These are phyloP conservation scores for Shiraia bambusicola DNA, from an alignment of 2,329 filamentous ascomycete species.

Conservation along the genomic window DNA sequence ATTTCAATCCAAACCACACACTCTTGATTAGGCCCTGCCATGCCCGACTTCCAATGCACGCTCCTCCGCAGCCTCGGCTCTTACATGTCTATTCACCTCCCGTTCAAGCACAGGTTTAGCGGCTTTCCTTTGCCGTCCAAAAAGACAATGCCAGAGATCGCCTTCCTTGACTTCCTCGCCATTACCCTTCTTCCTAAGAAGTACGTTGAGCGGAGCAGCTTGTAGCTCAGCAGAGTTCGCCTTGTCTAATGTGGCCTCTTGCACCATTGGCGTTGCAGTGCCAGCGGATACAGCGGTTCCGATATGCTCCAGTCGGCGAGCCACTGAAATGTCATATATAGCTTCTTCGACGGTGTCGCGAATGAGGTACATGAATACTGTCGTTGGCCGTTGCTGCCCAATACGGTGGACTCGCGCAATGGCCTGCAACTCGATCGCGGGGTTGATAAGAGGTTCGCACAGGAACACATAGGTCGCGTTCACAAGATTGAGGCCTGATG, in stretches of 20 bases:
- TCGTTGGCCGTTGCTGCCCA: conserved; percentile 83
- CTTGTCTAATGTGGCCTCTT: conserved; percentile 69
- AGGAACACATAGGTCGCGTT: conserved; percentile 94
- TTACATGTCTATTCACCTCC: conserved; percentile 54
- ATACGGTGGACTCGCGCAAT: conserved; percentile 95
- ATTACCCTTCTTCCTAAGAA: conserved; percentile 70
- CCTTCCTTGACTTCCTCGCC: conserved; percentile 78
- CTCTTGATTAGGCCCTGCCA: neutral
- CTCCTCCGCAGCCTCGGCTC: conserved; percentile 57
- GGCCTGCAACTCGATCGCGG: conserved; percentile 89
- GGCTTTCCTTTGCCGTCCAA: conserved; percentile 57
- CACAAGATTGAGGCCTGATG: conserved; percentile 85
- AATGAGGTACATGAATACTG: conserved; percentile 94
- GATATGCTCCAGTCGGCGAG: conserved; percentile 76
- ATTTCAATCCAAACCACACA: neutral
- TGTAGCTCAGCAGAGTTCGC: conserved; percentile 85
- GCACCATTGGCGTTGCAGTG: conserved; percentile 39
- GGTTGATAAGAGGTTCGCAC: conserved; percentile 91
- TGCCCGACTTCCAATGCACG: neutral
- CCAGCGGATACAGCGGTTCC: conserved; percentile 22
- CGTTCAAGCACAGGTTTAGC: conserved; percentile 43
- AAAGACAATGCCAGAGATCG: conserved; percentile 88
- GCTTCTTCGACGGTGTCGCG: conserved; percentile 87
- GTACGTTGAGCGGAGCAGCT: conserved; percentile 65
- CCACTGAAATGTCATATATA: conserved; percentile 84